Evolutionary conservation across 257 asterid genomes (phyloP).

Genomic region (Avicennia marina): DNA sequence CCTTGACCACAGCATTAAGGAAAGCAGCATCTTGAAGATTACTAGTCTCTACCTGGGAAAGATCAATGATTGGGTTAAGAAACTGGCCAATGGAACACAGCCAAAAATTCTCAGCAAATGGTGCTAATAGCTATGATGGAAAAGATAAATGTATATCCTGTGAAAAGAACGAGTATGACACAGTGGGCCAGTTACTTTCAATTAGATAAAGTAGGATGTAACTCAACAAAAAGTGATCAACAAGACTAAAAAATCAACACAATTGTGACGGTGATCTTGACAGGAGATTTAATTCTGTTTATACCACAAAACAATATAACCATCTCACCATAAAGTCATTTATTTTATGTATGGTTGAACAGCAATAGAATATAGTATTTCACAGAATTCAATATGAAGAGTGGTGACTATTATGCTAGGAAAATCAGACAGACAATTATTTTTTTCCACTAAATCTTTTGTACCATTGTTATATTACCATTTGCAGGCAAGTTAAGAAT

Average conservation of each 20-base stretch:
- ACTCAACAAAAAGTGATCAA: neutral
- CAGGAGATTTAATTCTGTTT: too few relatives aligned
- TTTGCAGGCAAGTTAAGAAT: neutral
- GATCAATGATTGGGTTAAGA: constrained; percentile 8
- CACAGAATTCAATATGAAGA: too few relatives aligned
- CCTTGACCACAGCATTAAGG: constrained; percentile 95
- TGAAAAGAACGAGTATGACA: neutral
- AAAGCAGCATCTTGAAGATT: constrained; percentile 68
- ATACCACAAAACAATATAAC: too few relatives aligned
- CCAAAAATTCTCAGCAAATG: neutral
- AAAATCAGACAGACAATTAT: too few relatives aligned
- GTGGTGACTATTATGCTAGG: too few relatives aligned
- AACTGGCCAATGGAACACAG: neutral
- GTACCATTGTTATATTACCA: neutral
- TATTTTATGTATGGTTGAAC: too few relatives aligned
- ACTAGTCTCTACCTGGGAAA: constrained; percentile 59
- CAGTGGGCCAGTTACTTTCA: neutral
- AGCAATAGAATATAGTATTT: too few relatives aligned
- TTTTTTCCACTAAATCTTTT: neutral
- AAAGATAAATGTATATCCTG: neutral
- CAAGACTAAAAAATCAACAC: too few relatives aligned
- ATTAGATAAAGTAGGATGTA: neutral
- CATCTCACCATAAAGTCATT: too few relatives aligned
- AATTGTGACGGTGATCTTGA: too few relatives aligned
- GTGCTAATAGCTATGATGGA: neutral